Evolutionary conservation across 2,329 filamentous ascomycete species (phyloP).

Genomic region (Bisporella sp.): DNA sequence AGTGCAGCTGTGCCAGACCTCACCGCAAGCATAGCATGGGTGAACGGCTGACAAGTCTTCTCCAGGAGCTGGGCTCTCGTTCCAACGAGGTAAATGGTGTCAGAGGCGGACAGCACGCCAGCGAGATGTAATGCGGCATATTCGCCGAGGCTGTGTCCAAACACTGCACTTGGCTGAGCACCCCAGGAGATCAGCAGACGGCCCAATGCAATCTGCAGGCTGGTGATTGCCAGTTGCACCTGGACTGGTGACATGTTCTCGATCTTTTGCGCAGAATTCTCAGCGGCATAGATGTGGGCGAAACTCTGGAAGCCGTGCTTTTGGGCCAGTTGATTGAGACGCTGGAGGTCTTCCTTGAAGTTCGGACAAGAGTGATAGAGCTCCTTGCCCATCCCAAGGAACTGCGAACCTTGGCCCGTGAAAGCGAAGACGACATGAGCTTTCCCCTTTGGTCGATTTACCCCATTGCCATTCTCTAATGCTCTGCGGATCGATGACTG

Average conservation of each 20-base stretch:
- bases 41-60: not conserved
- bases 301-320: slow-evolving; percentile 4
- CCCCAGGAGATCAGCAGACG: not conserved
- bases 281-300: not conserved
- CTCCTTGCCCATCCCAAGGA: slow-evolving; percentile 34
- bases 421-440: no score
- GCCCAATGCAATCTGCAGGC: not conserved
- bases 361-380: slow-evolving; percentile 42
- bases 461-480: no score
- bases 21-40: not conserved
- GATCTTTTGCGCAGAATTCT: not conserved
- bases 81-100: not conserved
- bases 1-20: not conserved
- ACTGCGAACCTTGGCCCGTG: slow-evolving; percentile 30
- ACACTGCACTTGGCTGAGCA: not conserved
- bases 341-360: slow-evolving; percentile 3
- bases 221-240: not conserved
- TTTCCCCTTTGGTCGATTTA: no score
- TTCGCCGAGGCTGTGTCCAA: not conserved
- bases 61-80: not conserved
- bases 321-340: slow-evolving; percentile 1
- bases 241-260: not conserved
- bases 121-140: not conserved
- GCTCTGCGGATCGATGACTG: no score
- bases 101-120: not conserved